phyloP scores from a whole-genome alignment of 768 basidiomycete species.

The Agaricus bisporus region DNA sequence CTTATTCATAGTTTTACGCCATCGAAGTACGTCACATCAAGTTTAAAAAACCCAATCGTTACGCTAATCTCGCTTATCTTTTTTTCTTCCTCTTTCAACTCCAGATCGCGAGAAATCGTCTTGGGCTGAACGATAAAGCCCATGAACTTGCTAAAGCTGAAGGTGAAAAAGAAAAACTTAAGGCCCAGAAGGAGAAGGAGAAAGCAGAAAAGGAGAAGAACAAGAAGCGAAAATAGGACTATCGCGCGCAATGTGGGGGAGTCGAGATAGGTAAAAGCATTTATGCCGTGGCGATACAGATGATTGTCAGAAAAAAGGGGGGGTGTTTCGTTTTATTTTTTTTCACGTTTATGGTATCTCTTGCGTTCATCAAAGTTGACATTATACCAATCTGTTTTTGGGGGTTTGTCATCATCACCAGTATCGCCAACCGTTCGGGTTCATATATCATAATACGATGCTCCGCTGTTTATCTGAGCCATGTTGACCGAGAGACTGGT shows the following conservation, averaged over 20 bases:
- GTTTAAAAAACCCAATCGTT: not conserved
- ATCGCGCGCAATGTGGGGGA: not conserved
- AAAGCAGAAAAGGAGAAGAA: constrained; percentile 22
- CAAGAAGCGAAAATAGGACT: constrained; percentile 18
- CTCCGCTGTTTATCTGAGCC: constrained; percentile 18
- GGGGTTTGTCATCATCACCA: not conserved
- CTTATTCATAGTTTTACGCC: constrained; percentile 72
- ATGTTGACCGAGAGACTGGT: constrained; percentile 24
- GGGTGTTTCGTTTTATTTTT: not conserved
- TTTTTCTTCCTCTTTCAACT: too few relatives aligned
- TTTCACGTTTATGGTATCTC: not conserved
- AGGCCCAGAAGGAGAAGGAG: constrained; percentile 42
- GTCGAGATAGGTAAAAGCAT: too few relatives aligned
- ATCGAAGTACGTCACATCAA: constrained; percentile 58
- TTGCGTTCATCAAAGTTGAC: not conserved
- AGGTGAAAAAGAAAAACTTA: constrained; percentile 55
- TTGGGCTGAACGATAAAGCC: constrained; percentile 84
- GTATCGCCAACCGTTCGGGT: too few relatives aligned
- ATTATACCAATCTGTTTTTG: not conserved
- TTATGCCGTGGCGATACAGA: not conserved
- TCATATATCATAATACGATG: constrained; percentile 6
- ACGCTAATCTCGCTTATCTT: not conserved
- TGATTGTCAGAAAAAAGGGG: not conserved
- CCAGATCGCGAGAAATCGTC: constrained; percentile 86
- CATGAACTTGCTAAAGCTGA: constrained; percentile 78